Base-by-base conservation (phyloP, 306 rosid species). In the Spatholobus suberectus region DNA sequence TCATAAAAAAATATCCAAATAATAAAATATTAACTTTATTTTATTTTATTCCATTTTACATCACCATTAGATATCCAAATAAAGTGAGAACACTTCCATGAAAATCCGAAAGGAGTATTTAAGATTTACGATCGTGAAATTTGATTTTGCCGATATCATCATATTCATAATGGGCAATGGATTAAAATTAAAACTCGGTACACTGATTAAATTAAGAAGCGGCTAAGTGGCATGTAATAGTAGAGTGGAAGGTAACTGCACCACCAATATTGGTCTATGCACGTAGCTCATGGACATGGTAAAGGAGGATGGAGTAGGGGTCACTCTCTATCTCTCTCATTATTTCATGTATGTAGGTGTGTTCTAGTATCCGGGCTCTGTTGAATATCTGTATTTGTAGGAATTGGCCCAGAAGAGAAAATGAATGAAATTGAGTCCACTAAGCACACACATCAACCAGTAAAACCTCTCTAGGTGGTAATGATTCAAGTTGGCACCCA, bases 381-480 rank as follows among this genome's bases (percentile, higher is more conserved):
- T 34, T 86, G 86, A 26, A 57, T 6, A 51, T 84, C 83, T 88
- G 44, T 91, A 93, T 21, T 87, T 76, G 78, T 88, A 90, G 57
- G 88, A 83, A 83, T 57, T 81, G n/a, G 92, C 89, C 96, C 94
- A 93, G 81, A 90, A 73, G 79, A 91, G 86, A 80, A 76, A 91
- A 24, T 84, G 91, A 74, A 91, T 4, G 46, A 87, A 93, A 49
- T 91, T 93, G 54, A 93, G 26, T 62, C 86, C 92, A 79, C 96
- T 91, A 37, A 93, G 85, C 5, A 55, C 84, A 86, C 94, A 91
- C 91, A 93, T 88, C 75, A 91, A 74, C 97, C 94, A 90, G 82
- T 93, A 93, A 83, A 93, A 93, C 85, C 92, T 86, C 85, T 93
- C 97, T 18, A 93, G 92, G 77, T 90, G 95, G 80, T 90, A 89